A percentile compares a stretch with the other conserved stretches of the same genome.
Conservation (phyloP, 2,329 filamentous ascomycete species). For the Cadophora malorum region DNA sequence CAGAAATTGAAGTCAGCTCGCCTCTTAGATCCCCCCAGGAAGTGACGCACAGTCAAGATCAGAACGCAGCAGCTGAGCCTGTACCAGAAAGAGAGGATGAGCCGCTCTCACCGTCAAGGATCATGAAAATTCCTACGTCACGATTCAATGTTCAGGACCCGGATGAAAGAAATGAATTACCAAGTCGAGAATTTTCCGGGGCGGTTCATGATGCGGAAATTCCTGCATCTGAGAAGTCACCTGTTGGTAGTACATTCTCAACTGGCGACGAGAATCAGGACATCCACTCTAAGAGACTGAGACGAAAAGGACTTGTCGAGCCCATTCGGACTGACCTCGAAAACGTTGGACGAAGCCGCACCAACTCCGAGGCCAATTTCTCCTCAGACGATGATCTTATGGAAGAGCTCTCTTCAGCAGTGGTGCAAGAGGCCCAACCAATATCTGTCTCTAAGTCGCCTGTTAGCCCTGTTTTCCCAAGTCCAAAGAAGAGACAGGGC, state of each 20-base stretch:
- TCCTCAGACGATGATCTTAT: constrained; percentile 81
- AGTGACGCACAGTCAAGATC: neutral
- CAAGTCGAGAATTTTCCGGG: constrained; percentile 28
- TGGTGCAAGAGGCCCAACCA: constrained; percentile 81
- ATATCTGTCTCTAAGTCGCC: constrained; percentile 84
- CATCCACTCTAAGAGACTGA: constrained; percentile 35
- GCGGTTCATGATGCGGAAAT: constrained; percentile 30
- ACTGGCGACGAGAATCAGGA: constrained; percentile 37
- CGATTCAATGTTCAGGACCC: constrained; percentile 41
- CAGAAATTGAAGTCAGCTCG: constrained; percentile 14
- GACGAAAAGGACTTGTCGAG: constrained; percentile 48
- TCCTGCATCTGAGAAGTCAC: constrained; percentile 38
- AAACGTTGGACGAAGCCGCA: constrained; percentile 42
- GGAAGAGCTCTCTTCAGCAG: constrained; percentile 84
- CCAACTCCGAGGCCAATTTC: constrained; percentile 54
- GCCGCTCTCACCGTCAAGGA: constrained; percentile 23
- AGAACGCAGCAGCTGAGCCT: neutral
- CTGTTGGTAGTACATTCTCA: constrained; percentile 46
- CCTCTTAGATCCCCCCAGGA: neutral
- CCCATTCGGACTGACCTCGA: constrained; percentile 62
- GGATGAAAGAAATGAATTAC: constrained; percentile 15
- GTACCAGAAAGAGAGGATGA: neutral
- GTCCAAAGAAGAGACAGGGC: constrained; percentile 38
- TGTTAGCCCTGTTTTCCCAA: constrained; percentile 67
- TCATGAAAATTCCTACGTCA: constrained; percentile 39